Evolutionary conservation across 345 rosid genomes (phyloP).

Genomic region (Chamaenerion angustifolium): DNA sequence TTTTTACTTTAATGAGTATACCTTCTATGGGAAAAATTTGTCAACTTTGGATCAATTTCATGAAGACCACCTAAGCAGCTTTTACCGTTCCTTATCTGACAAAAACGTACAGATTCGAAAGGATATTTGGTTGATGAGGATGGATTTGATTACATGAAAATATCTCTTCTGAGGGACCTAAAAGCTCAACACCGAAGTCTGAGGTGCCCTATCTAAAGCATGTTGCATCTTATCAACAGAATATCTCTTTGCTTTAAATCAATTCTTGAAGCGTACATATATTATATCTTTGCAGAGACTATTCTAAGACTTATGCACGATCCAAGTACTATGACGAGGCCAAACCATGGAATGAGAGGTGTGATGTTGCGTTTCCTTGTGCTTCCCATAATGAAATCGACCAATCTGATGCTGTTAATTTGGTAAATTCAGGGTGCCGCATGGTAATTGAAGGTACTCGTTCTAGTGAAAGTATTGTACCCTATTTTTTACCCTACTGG

Average conservation of each 20-base stretch:
- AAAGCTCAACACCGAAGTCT: conserved; percentile 93
- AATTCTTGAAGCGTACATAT: not conserved
- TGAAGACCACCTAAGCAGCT: no score
- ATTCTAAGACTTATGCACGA: conserved; percentile 95
- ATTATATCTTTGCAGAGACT: conserved; percentile 48
- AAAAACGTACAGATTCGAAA: conserved; percentile 55
- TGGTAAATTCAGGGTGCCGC: conserved; percentile 82
- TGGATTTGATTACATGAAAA: conserved; percentile 93
- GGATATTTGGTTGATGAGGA: conserved; percentile 98
- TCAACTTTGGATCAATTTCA: no score
- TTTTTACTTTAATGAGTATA: not conserved
- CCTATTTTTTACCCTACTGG: conserved; percentile 3
- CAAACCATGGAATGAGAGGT: conserved; percentile 94
- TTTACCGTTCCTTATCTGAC: conserved; percentile 7
- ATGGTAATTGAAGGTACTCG: conserved; percentile 78
- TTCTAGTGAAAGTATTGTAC: conserved; percentile 7
- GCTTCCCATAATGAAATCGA: conserved; percentile 92
- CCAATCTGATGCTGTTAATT: conserved; percentile 85
- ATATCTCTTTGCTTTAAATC: conserved; percentile 2
- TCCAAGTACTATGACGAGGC: conserved; percentile 92
- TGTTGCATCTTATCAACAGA: not conserved
- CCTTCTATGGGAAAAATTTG: not conserved
- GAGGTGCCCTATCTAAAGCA: conserved; percentile 27
- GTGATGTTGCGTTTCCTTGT: conserved; percentile 92
- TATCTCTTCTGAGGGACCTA: conserved; percentile 86